Conservation (phyloP, 805 yeast species). For the Phaffomyces opuntiae region DNA sequence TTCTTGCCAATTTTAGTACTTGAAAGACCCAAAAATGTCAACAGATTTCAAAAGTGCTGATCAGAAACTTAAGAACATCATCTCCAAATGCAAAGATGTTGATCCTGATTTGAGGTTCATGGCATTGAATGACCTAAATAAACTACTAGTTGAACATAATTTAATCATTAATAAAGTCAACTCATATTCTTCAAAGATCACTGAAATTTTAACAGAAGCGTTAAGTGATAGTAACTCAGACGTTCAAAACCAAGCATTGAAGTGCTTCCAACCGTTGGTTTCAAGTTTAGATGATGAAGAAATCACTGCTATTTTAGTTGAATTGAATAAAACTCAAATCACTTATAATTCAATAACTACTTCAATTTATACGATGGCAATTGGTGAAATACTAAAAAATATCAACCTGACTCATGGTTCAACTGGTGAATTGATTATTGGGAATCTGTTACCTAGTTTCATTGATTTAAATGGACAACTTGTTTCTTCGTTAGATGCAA, state of each 20-base stretch:
- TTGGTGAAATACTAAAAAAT: constrained; percentile 20
- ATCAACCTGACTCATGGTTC: constrained; percentile 18
- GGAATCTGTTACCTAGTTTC: constrained; percentile 33
- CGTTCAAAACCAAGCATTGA: constrained; percentile 69
- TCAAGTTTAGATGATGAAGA: constrained; percentile 20
- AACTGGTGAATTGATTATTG: constrained; percentile 26
- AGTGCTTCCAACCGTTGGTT: constrained; percentile 40
- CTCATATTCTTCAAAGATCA: constrained; percentile 28
- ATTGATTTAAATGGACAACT: constrained; percentile 26
- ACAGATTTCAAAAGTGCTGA: constrained; percentile 25
- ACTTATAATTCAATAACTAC: constrained; percentile 21
- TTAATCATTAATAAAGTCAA: constrained; percentile 23
- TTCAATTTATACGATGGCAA: constrained; percentile 23
- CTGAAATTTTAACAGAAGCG: constrained; percentile 34
- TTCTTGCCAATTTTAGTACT: neutral
- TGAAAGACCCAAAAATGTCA: constrained; percentile 6
- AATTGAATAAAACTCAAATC: constrained; percentile 15
- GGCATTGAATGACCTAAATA: constrained; percentile 72
- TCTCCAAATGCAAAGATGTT: constrained; percentile 48
- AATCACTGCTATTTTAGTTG: constrained; percentile 13
- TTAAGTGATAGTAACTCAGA: constrained; percentile 60
- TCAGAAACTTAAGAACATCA: constrained; percentile 18
- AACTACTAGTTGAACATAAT: constrained; percentile 28
- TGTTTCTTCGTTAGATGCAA: constrained; percentile 39
- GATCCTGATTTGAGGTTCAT: constrained; percentile 81